phyloP scores from a whole-genome alignment of 345 rosid genomes.

The Angophora floribunda region DNA sequence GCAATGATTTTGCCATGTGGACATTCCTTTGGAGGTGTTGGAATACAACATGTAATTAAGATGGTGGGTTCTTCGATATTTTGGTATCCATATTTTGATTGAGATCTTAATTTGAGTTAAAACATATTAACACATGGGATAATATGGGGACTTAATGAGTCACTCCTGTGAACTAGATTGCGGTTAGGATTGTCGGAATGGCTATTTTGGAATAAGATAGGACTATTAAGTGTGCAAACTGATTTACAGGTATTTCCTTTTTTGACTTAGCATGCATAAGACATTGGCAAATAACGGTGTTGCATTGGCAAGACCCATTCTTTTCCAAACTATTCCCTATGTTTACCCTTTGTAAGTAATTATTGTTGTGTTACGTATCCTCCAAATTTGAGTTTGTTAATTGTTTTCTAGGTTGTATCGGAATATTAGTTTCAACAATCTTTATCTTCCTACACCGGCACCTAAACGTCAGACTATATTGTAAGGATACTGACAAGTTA shows the following conservation, averaged over 20 bases:
- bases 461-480: not conserved
- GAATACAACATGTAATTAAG: conserved; percentile 49
- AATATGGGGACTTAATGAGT: not conserved
- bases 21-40: conserved; percentile 79
- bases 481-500: not conserved
- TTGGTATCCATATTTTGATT: not conserved
- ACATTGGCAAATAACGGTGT: not conserved
- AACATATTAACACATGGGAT: not conserved
- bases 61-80: conserved; percentile 26
- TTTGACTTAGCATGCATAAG: not conserved
- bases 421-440: not conserved
- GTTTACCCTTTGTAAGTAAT: not conserved
- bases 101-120: not conserved
- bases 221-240: not conserved
- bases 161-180: not conserved
- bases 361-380: not conserved
- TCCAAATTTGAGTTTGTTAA: not conserved
- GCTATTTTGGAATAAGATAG: not conserved
- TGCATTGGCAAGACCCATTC: not conserved
- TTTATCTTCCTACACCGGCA: not conserved
- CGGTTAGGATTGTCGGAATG: not conserved
- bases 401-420: not conserved
- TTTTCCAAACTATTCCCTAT: not conserved
- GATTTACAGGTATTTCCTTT: not conserved
- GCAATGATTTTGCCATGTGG: conserved; percentile 92